Percentiles rank a stretch among this genome's conserved stretches.
Conservation (phyloP, 805 yeast genomes). For the Yarrowia yakushimensis region DNA sequence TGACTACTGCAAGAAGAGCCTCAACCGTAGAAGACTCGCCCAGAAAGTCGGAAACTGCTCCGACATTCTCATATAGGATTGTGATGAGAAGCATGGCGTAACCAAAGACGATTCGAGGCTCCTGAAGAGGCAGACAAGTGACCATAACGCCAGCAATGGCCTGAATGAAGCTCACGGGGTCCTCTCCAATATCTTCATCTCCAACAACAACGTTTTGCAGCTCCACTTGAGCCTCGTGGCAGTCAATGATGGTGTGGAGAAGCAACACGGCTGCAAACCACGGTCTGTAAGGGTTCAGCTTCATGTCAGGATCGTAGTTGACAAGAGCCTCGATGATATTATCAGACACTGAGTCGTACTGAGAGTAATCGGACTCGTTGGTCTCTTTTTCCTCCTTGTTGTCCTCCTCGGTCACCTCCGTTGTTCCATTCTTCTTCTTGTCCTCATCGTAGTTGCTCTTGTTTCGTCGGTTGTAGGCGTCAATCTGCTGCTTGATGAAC, state of each 20-base stretch:
- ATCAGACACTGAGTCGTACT: slow-evolving; percentile 35
- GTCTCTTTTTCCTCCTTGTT: neutral
- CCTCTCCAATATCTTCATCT: slow-evolving; percentile 52
- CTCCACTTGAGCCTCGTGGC: slow-evolving; percentile 33
- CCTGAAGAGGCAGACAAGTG: slow-evolving; percentile 55
- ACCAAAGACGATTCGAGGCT: slow-evolving; percentile 73
- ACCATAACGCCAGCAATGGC: slow-evolving; percentile 73
- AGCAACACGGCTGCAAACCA: slow-evolving; percentile 79
- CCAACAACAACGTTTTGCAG: slow-evolving; percentile 49
- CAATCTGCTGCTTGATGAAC: slow-evolving; percentile 66
- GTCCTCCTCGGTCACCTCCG: neutral
- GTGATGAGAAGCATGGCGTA: slow-evolving; percentile 68
- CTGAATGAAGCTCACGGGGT: slow-evolving; percentile 64
- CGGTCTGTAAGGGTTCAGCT: slow-evolving; percentile 77
- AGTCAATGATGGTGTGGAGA: slow-evolving; percentile 40
- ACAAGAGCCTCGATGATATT: slow-evolving; percentile 69
- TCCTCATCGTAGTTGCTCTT: slow-evolving; percentile 28
- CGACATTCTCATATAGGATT: slow-evolving; percentile 75
- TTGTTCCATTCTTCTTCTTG: slow-evolving; percentile 3
- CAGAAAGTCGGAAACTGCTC: slow-evolving; percentile 72
- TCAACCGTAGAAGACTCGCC: slow-evolving; percentile 63
- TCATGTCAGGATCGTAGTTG: slow-evolving; percentile 68
- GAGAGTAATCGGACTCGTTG: neutral
- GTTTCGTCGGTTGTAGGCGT: slow-evolving; percentile 39
- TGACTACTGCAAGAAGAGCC: slow-evolving; percentile 63